Base-by-base conservation (phyloP, 257 asterid species). In the Agastache rugosa region DNA sequence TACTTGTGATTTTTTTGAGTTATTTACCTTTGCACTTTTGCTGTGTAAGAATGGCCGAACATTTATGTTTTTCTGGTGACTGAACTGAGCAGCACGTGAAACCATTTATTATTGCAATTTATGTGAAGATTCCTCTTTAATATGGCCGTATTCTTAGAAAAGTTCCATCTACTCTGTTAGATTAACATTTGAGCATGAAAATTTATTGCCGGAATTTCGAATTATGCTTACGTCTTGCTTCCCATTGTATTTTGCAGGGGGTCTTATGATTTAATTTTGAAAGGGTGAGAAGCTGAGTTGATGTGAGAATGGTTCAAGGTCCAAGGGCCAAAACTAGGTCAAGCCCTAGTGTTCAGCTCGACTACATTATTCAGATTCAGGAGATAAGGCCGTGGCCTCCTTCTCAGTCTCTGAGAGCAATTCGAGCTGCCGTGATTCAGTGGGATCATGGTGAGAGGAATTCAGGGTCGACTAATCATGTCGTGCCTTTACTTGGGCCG, bases 381-480 rank as follows among this genome's bases (percentile, higher is more conserved):
- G 94, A 90, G 77, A 85, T 92, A 68, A 88, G 83, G 75, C 97
- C 97, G 16, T 92, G 97, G 97, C 97, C 97, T 14, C 97, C 97
- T 4, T 90, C 97, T 65, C 96, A 88, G 69, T 87, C 96, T 3
- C 79, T 92, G 61, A 82, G 85, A 73, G 72, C 89, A 2, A 82
- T 85, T 19, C 93, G 93, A 19, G 77, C 90, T 8, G 96, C 84
- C 67, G 47, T 89, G 27, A 85, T 92, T 72, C 97, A 92, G 58
- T 92, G 97, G 97, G 96, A 88, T 50, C 82, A 87, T 22, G 92
- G 93, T 7, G 85, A 82, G 0, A 77, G 79, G 60, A 86, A 61
- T 47, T 87, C 93, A 4, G 97, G 97, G 15, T 82, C 74, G 3
- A 92, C 97, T 59, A 83, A 65, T 39, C 93, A 86, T 53, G 89